Conservation (phyloP, 352 stramenopile genomes). For the Pythium dissimile region DNA sequence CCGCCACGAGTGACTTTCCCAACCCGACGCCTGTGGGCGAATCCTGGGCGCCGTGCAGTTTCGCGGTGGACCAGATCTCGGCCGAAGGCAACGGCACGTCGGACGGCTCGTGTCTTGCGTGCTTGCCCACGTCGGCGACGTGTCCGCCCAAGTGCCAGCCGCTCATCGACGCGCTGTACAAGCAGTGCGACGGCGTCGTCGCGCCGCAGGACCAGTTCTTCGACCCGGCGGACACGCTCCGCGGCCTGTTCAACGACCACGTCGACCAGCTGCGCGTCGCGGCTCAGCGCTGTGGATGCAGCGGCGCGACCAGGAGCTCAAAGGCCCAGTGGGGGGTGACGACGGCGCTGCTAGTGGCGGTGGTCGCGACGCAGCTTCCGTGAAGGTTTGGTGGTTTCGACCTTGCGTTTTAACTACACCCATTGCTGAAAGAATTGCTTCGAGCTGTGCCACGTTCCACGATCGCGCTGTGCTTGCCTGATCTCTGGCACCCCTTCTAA, state of each 20-base stretch:
- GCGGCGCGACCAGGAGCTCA: neutral
- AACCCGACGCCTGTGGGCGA: constrained; percentile 56
- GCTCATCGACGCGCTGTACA: constrained; percentile 67
- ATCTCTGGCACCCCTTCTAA: no score
- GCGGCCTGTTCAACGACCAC: constrained; percentile 66
- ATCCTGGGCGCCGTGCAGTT: constrained; percentile 57
- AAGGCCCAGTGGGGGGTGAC: no score
- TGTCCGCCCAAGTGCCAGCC: constrained; percentile 69
- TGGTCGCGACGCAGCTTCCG: no score
- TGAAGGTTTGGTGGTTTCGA: no score
- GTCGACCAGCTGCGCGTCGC: constrained; percentile 46
- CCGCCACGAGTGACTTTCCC: constrained; percentile 32
- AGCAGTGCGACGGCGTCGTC: constrained; percentile 59
- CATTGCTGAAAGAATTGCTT: no score
- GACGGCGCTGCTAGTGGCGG: no score
- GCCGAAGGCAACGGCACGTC: constrained; percentile 56
- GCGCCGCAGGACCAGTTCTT: constrained; percentile 59
- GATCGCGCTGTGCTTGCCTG: no score
- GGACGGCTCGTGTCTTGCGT: constrained; percentile 63
- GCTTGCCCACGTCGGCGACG: constrained; percentile 41
- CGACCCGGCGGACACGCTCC: constrained; percentile 48
- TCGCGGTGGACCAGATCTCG: constrained; percentile 42
- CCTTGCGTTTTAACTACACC: no score
- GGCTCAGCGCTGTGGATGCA: constrained; percentile 61
- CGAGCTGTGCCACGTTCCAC: no score